These are phyloP conservation scores for Voacanga thouarsii DNA, from an alignment of 257 asterid genomes.

Conservation along the genomic window DNA sequence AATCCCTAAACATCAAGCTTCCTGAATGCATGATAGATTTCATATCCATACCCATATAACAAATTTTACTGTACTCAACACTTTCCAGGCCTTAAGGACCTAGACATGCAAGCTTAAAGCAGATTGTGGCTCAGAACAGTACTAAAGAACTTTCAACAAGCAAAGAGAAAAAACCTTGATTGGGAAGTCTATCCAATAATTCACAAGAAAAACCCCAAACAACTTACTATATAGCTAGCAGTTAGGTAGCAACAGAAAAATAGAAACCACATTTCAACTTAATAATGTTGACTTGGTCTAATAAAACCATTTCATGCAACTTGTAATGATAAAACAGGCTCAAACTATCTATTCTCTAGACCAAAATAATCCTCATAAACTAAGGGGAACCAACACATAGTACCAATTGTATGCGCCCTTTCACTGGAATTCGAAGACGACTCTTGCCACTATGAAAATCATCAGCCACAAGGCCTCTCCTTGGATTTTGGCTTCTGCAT, in stretches of 20 bases:
- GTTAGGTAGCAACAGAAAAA: background rate
- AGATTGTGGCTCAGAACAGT: background rate
- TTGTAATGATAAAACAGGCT: background rate
- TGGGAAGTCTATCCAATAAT: background rate
- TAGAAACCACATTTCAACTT: background rate
- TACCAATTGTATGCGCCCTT: conserved; percentile 87
- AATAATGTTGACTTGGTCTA: background rate
- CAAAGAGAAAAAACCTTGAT: background rate
- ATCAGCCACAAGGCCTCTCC: conserved; percentile 27
- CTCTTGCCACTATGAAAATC: conserved; percentile 38
- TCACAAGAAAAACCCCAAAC: background rate
- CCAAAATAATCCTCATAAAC: background rate
- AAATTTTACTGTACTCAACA: no score
- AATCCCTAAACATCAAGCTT: background rate
- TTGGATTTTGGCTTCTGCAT: conserved; percentile 29
- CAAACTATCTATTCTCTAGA: background rate
- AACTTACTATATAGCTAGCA: background rate
- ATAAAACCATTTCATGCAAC: background rate
- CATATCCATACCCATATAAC: background rate
- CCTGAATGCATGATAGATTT: background rate
- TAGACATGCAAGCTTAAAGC: background rate
- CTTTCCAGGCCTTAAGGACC: no score
- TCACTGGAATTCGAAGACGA: conserved; percentile 69
- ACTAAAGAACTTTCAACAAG: background rate
- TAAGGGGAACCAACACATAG: conserved; percentile 10